phyloP scores from a whole-genome alignment of 768 basidiomycete genomes.

The Mycena vulgaris region DNA sequence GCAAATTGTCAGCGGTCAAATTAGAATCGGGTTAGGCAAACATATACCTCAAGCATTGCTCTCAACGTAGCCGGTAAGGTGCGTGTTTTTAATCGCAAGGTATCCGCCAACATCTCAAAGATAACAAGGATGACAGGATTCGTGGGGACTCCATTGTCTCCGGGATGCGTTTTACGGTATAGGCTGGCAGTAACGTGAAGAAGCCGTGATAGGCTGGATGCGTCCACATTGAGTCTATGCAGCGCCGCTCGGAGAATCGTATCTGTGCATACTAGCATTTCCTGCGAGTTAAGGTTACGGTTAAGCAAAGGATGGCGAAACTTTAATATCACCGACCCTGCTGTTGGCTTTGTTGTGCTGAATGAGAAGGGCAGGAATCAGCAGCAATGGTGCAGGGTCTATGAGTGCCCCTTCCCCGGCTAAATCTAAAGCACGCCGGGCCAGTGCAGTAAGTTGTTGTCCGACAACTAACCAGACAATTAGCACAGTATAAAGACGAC shows the following conservation, averaged over 20 bases:
- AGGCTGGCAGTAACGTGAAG: slow-evolving; percentile 63
- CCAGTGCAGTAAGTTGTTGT: slow-evolving; percentile 65
- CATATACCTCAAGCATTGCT: slow-evolving; percentile 69
- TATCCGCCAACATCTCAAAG: slow-evolving; percentile 68
- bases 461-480: slow-evolving; percentile 64
- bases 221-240: slow-evolving; percentile 64
- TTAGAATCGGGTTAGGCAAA: background rate
- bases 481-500: background rate
- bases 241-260: slow-evolving; percentile 70
- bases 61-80: slow-evolving; percentile 64
- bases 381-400: slow-evolving; percentile 71
- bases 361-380: slow-evolving; percentile 66
- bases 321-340: slow-evolving; percentile 57
- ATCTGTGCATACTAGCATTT: slow-evolving; percentile 72
- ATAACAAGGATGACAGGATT: slow-evolving; percentile 59
- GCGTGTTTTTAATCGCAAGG: slow-evolving; percentile 67
- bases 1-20: slow-evolving; percentile 4
- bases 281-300: slow-evolving; percentile 54
- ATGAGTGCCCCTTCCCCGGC: slow-evolving; percentile 57
- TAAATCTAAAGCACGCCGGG: slow-evolving; percentile 72
- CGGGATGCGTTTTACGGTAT: slow-evolving; percentile 54
- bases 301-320: slow-evolving; percentile 1
- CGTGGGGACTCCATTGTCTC: slow-evolving; percentile 42
- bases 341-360: slow-evolving; percentile 72
- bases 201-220: slow-evolving; percentile 60